These are phyloP conservation scores for Serendipita sp. DNA, from an alignment of 768 basidiomycete species.

Conservation along the genomic window DNA sequence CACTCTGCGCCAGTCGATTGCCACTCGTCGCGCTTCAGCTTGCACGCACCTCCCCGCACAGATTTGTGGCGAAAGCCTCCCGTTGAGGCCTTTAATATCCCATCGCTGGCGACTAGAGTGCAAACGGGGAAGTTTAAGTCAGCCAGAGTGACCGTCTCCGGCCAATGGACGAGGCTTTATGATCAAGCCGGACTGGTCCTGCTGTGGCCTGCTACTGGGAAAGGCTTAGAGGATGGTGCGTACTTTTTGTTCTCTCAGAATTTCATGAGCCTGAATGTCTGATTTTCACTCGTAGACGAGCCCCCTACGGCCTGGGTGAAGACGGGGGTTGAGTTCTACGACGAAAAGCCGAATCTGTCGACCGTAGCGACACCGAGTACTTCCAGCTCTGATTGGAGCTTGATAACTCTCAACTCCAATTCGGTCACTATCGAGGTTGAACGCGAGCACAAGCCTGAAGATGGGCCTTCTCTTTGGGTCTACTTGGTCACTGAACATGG, in stretches of 20 bases:
- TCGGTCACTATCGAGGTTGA: conserved; percentile 15
- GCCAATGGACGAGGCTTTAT: conserved; percentile 19
- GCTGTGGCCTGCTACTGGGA: conserved; percentile 8
- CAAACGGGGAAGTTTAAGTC: conserved; percentile 13
- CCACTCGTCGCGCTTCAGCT: too few relatives aligned
- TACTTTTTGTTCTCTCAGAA: too few relatives aligned
- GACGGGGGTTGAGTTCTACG: conserved; percentile 20
- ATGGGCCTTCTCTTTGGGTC: conserved; percentile 17
- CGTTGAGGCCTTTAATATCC: conserved; percentile 15
- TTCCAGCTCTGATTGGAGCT: conserved; percentile 18
- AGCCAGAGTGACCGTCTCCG: conserved; percentile 17
- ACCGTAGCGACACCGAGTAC: conserved; percentile 16
- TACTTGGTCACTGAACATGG: conserved; percentile 14
- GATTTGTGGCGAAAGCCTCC: conserved; percentile 22
- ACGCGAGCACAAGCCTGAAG: conserved; percentile 9
- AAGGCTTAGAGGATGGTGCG: neutral
- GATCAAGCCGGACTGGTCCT: conserved; percentile 21
- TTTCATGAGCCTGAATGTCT: neutral
- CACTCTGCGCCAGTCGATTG: too few relatives aligned
- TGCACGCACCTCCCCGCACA: conserved; percentile 12
- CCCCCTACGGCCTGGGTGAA: conserved; percentile 17
- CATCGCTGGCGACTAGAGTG: conserved; percentile 11
- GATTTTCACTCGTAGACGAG: neutral
- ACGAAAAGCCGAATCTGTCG: conserved; percentile 16
- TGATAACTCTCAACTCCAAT: conserved; percentile 12